phyloP scores from a whole-genome alignment of 73 alveolate genomes.

The Blepharisma stoltei region DNA sequence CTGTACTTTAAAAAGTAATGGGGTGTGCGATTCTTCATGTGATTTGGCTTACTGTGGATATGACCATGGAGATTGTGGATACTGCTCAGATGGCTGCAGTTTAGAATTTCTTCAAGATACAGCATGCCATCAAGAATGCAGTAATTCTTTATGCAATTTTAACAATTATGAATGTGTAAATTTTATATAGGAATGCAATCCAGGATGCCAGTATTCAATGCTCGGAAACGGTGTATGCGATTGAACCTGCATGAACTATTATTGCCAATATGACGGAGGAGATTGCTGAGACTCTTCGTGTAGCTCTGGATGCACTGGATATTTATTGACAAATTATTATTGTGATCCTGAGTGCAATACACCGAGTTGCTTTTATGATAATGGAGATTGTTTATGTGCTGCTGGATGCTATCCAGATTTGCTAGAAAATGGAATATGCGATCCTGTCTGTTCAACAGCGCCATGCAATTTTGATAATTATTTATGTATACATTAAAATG shows the following conservation, averaged over 20 bases:
- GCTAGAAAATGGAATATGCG: neutral
- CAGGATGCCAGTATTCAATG: conserved; percentile 6
- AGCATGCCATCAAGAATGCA: neutral
- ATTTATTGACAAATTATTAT: neutral
- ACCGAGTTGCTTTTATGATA: neutral
- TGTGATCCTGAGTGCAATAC: conserved; percentile 25
- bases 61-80: conserved; percentile 1
- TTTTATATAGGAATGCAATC: neutral
- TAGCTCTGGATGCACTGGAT: neutral
- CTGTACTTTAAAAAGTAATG: neutral
- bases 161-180: neutral
- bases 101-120: neutral
- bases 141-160: neutral
- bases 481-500: too few species aligned
- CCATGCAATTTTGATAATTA: neutral
- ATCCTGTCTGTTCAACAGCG: neutral
- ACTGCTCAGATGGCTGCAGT: neutral
- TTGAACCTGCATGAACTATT: neutral
- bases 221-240: conserved; percentile 14
- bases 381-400: conserved; percentile 1
- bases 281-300: conserved; percentile 12
- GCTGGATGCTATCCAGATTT: neutral
- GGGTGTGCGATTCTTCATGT: neutral
- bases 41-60: neutral
- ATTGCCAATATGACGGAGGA: neutral